Percentiles rank a stretch among this genome's conserved stretches.
Conservation (phyloP, 2,329 filamentous ascomycete species). For the Uncinocarpus reesii region DNA sequence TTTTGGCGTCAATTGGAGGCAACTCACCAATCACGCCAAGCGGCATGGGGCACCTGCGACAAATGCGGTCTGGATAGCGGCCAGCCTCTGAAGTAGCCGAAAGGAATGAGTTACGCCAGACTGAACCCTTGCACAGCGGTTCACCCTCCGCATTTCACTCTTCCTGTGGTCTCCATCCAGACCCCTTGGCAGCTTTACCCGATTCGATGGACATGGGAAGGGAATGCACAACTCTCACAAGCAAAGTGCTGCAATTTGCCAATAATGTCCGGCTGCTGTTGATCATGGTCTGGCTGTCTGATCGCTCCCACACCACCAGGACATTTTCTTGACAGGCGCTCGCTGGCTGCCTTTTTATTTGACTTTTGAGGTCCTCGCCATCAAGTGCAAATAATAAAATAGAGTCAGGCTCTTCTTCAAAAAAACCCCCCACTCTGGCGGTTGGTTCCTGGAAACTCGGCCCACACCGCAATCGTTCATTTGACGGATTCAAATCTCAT, state of each 20-base stretch:
- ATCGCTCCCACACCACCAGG: neutral
- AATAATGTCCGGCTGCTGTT: neutral
- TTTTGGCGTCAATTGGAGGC: conserved; percentile 3
- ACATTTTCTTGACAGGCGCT: neutral
- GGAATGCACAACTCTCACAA: conserved; percentile 9
- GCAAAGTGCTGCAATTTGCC: neutral
- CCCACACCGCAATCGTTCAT: conserved; percentile 9
- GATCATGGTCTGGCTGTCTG: neutral
- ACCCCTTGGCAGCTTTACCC: neutral
- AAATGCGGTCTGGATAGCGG: neutral
- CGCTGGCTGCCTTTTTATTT: neutral
- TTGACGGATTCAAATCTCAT: too few species aligned
- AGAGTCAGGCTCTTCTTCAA: neutral
- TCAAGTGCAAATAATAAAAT: too few species aligned
- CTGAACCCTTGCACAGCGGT: conserved; percentile 8
- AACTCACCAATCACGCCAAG: neutral
- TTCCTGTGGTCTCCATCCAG: neutral
- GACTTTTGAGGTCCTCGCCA: too few species aligned
- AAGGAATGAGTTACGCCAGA: neutral
- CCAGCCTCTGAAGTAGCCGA: neutral
- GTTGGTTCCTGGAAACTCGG: conserved; percentile 7
- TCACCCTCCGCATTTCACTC: conserved; percentile 7
- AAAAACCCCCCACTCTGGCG: neutral
- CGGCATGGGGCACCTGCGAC: neutral
- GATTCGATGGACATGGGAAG: conserved; percentile 1